Percentiles rank a stretch among this genome's conserved stretches.
Evolutionary conservation across 768 basidiomycete genomes (phyloP).

Genomic region (Amanita muscaria): DNA sequence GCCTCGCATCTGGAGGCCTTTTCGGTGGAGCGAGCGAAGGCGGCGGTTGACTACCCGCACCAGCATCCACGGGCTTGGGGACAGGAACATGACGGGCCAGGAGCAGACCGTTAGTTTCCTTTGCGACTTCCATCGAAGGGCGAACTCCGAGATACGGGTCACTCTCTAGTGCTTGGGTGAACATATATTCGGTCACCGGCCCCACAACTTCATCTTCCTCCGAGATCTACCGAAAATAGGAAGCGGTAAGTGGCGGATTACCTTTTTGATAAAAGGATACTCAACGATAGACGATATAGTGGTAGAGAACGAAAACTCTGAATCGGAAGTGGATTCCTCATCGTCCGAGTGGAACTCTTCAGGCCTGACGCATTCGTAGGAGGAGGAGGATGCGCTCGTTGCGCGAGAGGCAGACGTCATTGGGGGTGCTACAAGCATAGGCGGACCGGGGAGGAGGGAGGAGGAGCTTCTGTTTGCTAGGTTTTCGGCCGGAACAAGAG

Average conservation of each 20-base stretch:
- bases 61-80: neutral
- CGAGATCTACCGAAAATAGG: conserved; percentile 1
- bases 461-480: neutral
- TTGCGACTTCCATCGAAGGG: neutral
- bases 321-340: conserved; percentile 5
- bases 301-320: conserved; percentile 6
- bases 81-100: neutral
- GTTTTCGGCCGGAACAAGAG: neutral
- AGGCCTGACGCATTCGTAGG: conserved; percentile 8
- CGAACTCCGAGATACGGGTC: neutral
- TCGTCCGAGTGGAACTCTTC: conserved; percentile 9
- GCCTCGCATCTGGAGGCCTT: conserved; percentile 1
- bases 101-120: neutral
- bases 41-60: neutral
- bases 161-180: conserved; percentile 5
- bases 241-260: conserved; percentile 1
- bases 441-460: neutral
- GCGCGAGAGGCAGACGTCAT: conserved; percentile 1
- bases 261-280: neutral
- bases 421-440: neutral
- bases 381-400: conserved; percentile 1
- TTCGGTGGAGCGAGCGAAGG: conserved; percentile 1
- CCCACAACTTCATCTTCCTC: conserved; percentile 7
- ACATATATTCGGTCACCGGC: conserved; percentile 8
- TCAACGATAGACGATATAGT: conserved; percentile 8